Evolutionary conservation across 306 rosid genomes (phyloP), one percentile per base, ranked within the genome.

Genomic region (Senna siamea): DNA sequence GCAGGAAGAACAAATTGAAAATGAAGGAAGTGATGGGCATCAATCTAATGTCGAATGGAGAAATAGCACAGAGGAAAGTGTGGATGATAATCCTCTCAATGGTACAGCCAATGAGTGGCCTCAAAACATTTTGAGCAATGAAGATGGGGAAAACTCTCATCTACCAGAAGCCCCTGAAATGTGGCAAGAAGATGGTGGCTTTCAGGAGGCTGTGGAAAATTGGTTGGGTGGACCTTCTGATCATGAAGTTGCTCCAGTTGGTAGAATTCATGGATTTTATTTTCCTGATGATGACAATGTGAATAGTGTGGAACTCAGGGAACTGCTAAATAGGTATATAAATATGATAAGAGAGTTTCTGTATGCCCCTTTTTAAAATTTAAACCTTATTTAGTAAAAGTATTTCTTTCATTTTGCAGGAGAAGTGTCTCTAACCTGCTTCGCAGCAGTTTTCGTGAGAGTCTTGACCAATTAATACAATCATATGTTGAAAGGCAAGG

Each of bases 361-460:
- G 67, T 51, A 57, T 6, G 5, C 55, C 17, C 71, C 46, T 75
- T 75, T 58, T 40, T 64, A 20, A 58, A 69, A 61, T 51, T 5
- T 73, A 70, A 77, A 26, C 15, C 37, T 61, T 7, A 74, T 74
- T 56, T 55, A 20, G 59, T 52, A 47, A 17, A 43, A 51, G n/a
- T 10, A 14, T 23, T 68, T 61, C 14, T 82, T 55, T 82, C 46
- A 62, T 71, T 59, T 59, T 86, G 83, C 90, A 95, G 99, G 90
- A 95, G 99, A 82, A 90, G 99, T 78, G 99, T 95, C 74, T 95
- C 99, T 79, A 95, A 82, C 81, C 96, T 95, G 79, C 92, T 94
- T 54, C 88, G 84, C 47, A 95, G 99, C 84, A 96, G 93, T 64
- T 95, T 95, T 37, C 98, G 99, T 17, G 97, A 92, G 69, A 92